Evolutionary conservation across 1,284 basidiomycete species (phyloP), one percentile per base, ranked within the genome.

Genomic region (Irpex sp.): DNA sequence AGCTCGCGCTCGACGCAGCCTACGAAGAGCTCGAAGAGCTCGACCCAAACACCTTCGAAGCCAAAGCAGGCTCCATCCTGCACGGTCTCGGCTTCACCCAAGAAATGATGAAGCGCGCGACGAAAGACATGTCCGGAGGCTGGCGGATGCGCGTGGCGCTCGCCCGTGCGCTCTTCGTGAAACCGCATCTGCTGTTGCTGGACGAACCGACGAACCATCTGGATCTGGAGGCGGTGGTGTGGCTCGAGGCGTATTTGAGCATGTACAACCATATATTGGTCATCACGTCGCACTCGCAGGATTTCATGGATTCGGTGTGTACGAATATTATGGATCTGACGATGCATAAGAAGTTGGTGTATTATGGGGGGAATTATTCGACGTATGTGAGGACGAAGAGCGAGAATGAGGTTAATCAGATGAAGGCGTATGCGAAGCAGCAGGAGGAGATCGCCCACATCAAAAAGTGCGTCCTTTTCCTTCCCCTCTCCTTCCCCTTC

Each of bases 101-200:
- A 73, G 75, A 82, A 62, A 98, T 98, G 97, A 98, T 98, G 96
- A 86, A 85, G 76, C 94, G 93, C 77, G 92, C 96, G 13, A 98
- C 97, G 61, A 97, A 96, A 80, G 97, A 98, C 77, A 97, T 99
- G 94, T 92, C 89, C 72, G 97, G 96, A 86, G 96, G 96, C 73
- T 98, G 97, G 97, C 86, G 97, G 67, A 98, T 98, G 97, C 90
- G 97, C 76, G 96, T 99, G 65, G 93, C 97, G 13, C 89, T 99
- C 58, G 97, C 97, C 31, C 87, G 96, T 66, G 97, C 97, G 0
- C 84, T 99, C 59, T 98, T 99, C 79, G 81, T 98, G 77, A 98
- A 97, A 81, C 96, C 97, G 4, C 97, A 99, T 81, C 78, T 98
- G 26, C 83, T 98, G 34, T 81, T 98, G 38, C 87, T 98, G 67